Evolutionary conservation across 1,139 yeast species (phyloP).

Genomic region (Meyerozyma smithsonii): DNA sequence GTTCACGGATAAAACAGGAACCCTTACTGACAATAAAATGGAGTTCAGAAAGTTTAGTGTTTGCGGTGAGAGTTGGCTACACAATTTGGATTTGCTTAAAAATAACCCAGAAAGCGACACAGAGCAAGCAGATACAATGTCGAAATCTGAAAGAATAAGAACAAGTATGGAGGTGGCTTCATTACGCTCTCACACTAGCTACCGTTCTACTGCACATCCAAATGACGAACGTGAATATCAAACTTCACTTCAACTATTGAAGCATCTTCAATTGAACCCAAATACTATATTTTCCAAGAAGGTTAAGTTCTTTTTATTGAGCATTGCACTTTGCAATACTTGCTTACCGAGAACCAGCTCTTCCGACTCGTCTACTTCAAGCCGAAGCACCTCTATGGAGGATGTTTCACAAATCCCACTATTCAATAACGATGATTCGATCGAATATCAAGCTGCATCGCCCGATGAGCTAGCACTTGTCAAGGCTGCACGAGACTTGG

Average conservation of each 20-base stretch:
- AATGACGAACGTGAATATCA: conserved; percentile 21
- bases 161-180: conserved; percentile 25
- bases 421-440: conserved; percentile 24
- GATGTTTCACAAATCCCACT: conserved; percentile 9
- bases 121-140: conserved; percentile 5
- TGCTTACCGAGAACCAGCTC: conserved; percentile 61
- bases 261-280: conserved; percentile 69
- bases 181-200: conserved; percentile 19
- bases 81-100: conserved; percentile 62
- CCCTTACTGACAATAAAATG: conserved; percentile 89
- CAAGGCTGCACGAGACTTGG: conserved; percentile 91
- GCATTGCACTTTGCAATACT: conserved; percentile 84
- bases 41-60: conserved; percentile 77
- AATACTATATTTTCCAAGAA: conserved; percentile 62
- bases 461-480: conserved; percentile 95
- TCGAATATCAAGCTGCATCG: conserved; percentile 86
- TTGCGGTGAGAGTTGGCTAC: conserved; percentile 87
- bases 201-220: conserved; percentile 41
- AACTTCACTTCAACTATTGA: conserved; percentile 51
- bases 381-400: conserved; percentile 12
- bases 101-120: too few species aligned
- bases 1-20: conserved; percentile 96
- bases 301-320: conserved; percentile 73
- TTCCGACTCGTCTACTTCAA: conserved; percentile 2
- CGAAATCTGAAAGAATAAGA: conserved; percentile 3